Conservation (phyloP, 495 filamentous ascomycete species). For the Copromyces sp. region DNA sequence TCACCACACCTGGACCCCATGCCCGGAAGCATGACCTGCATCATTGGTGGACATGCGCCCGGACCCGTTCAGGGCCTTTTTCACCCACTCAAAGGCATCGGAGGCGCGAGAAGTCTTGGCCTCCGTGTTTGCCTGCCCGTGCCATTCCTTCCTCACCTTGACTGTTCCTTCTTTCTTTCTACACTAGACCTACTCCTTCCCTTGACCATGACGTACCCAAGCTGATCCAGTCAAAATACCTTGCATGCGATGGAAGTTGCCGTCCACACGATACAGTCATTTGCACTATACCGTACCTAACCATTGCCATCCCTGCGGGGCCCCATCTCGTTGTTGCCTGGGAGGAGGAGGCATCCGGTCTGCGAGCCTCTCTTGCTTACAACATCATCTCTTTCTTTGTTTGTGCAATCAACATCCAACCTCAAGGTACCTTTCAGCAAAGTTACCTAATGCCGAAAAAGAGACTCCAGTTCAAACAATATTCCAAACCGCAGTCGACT, state of each 20-base stretch:
- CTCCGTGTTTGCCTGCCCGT: background rate
- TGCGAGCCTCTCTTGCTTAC: background rate
- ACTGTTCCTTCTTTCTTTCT: background rate
- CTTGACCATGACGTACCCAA: background rate
- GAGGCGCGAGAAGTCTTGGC: background rate
- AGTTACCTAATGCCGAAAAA: slow-evolving; percentile 43
- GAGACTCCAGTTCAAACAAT: slow-evolving; percentile 33
- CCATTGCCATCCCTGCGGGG: background rate
- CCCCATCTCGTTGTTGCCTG: background rate
- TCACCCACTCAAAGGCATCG: background rate
- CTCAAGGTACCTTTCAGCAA: background rate
- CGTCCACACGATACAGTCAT: background rate
- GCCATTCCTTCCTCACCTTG: background rate
- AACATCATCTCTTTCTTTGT: background rate
- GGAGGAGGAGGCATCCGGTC: background rate
- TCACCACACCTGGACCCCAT: background rate
- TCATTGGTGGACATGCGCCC: background rate
- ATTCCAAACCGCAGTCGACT: slow-evolving; percentile 43
- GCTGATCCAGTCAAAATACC: background rate
- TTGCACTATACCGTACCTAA: background rate
- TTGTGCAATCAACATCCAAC: background rate
- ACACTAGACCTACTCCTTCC: background rate
- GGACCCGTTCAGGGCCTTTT: background rate
- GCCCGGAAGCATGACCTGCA: background rate
- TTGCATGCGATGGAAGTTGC: background rate